Conservation (phyloP, 495 filamentous ascomycete genomes). For the Lepidopterella palustris region DNA sequence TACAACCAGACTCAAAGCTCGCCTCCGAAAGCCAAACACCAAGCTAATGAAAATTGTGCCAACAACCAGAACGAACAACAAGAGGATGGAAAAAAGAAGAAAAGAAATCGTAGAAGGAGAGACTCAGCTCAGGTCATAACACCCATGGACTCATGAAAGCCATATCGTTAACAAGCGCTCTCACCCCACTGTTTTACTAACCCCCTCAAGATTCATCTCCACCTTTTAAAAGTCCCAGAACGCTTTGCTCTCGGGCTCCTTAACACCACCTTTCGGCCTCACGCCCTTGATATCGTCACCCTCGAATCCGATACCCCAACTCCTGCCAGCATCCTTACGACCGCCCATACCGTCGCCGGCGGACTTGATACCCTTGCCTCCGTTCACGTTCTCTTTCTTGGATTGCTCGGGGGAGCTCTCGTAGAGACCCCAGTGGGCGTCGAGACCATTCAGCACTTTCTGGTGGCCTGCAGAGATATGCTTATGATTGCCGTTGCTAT, state of each 20-base stretch:
- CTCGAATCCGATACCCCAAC: constrained; percentile 57
- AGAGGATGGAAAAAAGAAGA: not conserved
- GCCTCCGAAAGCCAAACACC: not conserved
- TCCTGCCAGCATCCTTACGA: constrained; percentile 51
- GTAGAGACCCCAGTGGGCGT: constrained; percentile 39
- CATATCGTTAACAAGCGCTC: constrained; percentile 6
- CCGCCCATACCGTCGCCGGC: constrained; percentile 72
- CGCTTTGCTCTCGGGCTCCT: constrained; percentile 32
- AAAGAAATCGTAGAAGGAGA: not conserved
- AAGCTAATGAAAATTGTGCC: too few species aligned
- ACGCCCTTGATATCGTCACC: constrained; percentile 40
- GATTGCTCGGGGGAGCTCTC: constrained; percentile 52
- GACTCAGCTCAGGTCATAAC: not conserved
- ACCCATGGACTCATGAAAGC: constrained; percentile 1
- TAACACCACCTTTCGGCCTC: constrained; percentile 35
- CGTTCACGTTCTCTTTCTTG: constrained; percentile 31
- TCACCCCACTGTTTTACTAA: not conserved
- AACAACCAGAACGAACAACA: not conserved
- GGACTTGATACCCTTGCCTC: constrained; percentile 44
- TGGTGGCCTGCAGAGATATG: constrained; percentile 14
- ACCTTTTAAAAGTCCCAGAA: constrained; percentile 50
- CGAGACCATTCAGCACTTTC: constrained; percentile 21
- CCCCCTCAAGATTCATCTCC: not conserved
- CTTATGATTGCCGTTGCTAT: constrained; percentile 38
- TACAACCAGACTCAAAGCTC: too few species aligned